Evolutionary conservation across 1,284 basidiomycete species (phyloP).

Genomic region (Paramarasmius palmivorus): DNA sequence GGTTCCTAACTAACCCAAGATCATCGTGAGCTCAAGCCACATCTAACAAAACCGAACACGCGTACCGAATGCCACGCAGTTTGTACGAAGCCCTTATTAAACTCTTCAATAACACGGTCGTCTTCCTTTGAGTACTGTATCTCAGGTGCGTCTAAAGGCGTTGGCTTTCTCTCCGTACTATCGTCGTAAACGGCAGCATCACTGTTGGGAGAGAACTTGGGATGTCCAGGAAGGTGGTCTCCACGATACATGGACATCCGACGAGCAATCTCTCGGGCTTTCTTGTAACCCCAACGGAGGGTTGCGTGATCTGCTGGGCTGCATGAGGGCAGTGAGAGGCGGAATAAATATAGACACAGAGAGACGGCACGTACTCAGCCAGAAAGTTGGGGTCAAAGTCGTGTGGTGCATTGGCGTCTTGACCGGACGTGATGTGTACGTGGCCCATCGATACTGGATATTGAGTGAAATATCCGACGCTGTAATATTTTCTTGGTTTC

Average conservation of each 20-base stretch:
- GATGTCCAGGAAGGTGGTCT: constrained; percentile 37
- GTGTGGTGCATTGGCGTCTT: constrained; percentile 8
- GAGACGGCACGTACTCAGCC: constrained; percentile 24
- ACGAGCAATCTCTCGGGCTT: constrained; percentile 41
- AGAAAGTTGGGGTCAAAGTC: constrained; percentile 13
- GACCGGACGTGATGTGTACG: constrained; percentile 13
- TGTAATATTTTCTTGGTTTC: constrained; percentile 30
- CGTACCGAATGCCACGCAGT: constrained; percentile 40
- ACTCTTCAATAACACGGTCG: constrained; percentile 36
- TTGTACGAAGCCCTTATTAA: constrained; percentile 23
- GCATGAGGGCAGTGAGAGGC: background rate
- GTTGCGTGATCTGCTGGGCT: constrained; percentile 9
- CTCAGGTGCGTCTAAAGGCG: constrained; percentile 31
- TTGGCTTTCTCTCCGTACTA: constrained; percentile 18
- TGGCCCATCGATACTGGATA: constrained; percentile 13
- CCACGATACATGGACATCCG: constrained; percentile 47
- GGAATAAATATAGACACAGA: background rate
- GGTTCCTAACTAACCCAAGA: constrained; percentile 39
- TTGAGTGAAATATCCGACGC: constrained; percentile 26
- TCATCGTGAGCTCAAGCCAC: background rate
- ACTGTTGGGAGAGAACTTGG: constrained; percentile 38
- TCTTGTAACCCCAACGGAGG: constrained; percentile 41
- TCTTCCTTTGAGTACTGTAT: constrained; percentile 43
- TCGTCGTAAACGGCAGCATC: constrained; percentile 28
- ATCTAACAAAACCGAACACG: background rate